These are phyloP conservation scores for Hsuehochloa calcarea DNA, from an alignment of 176 grass and related monocot genomes.

Conservation along the genomic window DNA sequence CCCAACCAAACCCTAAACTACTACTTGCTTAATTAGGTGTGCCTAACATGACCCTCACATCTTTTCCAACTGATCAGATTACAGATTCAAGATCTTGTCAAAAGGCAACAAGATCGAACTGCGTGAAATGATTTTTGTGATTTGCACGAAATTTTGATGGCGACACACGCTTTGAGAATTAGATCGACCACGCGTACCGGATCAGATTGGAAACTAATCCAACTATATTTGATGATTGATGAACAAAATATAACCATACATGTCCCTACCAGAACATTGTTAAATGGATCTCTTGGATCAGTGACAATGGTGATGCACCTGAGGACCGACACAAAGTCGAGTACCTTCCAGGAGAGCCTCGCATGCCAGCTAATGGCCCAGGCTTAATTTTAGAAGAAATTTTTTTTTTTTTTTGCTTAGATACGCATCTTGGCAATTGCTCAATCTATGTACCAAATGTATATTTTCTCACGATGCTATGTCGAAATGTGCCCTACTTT, in stretches of 20 bases:
- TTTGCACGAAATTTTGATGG: slow-evolving; percentile 8
- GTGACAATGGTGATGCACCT: slow-evolving; percentile 12
- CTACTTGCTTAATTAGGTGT: not conserved
- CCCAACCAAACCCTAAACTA: not conserved
- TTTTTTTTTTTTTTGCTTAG: slow-evolving; percentile 27
- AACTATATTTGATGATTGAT: slow-evolving; percentile 20
- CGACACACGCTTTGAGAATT: slow-evolving; percentile 7
- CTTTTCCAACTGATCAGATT: not conserved
- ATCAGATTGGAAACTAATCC: not conserved
- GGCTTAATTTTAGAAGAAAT: slow-evolving; percentile 10
- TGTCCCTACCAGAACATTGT: slow-evolving; percentile 28
- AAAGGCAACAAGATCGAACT: slow-evolving; percentile 13
- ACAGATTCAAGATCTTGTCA: not conserved
- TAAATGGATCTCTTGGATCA: slow-evolving; percentile 27
- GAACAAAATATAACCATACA: slow-evolving; percentile 26
- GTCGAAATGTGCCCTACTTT: slow-evolving; percentile 49
- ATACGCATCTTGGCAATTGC: slow-evolving; percentile 45
- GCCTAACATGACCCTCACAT: not conserved
- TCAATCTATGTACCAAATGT: slow-evolving; percentile 35
- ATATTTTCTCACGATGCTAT: slow-evolving; percentile 34
- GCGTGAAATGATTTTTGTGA: not conserved
- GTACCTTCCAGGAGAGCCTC: slow-evolving; percentile 25
- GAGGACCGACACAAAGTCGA: slow-evolving; percentile 8
- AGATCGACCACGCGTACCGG: not conserved
- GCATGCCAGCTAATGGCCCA: slow-evolving; percentile 35